Evolutionary conservation across 306 rosid genomes (phyloP).

Genomic region (Prunus dulcis): DNA sequence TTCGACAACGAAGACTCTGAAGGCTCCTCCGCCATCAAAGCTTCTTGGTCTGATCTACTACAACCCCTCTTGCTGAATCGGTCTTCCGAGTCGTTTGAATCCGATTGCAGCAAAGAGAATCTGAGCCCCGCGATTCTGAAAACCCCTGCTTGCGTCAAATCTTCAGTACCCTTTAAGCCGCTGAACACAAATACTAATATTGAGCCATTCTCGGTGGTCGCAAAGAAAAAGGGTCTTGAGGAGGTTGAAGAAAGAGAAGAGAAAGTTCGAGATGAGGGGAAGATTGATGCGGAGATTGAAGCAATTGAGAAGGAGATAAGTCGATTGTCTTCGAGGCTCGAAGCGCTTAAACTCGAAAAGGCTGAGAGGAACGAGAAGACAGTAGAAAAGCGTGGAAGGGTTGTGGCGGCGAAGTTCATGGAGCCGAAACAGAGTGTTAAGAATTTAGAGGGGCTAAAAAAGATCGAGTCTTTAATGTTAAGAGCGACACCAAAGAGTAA

Average conservation of each 20-base stretch:
- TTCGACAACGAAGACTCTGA: slow-evolving; percentile 46
- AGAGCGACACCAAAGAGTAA: slow-evolving; percentile 32
- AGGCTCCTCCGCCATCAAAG: slow-evolving; percentile 19
- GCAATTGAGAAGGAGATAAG: slow-evolving; percentile 52
- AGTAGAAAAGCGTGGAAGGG: slow-evolving; percentile 39
- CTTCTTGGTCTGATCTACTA: slow-evolving; percentile 39
- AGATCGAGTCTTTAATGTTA: slow-evolving; percentile 28
- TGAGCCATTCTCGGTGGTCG: background rate
- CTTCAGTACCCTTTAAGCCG: slow-evolving; percentile 35
- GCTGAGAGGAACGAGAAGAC: slow-evolving; percentile 29
- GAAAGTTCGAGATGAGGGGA: slow-evolving; percentile 23
- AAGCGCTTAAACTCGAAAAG: slow-evolving; percentile 49
- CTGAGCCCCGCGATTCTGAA: slow-evolving; percentile 34
- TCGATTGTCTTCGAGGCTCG: slow-evolving; percentile 38
- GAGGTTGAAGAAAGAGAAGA: slow-evolving; percentile 27
- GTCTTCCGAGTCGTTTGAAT: slow-evolving; percentile 31
- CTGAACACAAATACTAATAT: slow-evolving; percentile 17
- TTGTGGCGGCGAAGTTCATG: slow-evolving; percentile 55
- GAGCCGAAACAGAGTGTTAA: slow-evolving; percentile 42
- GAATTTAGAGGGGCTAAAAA: slow-evolving; percentile 29
- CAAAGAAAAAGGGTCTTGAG: slow-evolving; percentile 16
- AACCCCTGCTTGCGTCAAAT: slow-evolving; percentile 35
- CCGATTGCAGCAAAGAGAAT: slow-evolving; percentile 62
- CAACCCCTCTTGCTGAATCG: slow-evolving; percentile 20
- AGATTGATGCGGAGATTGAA: slow-evolving; percentile 55